phyloP scores from a whole-genome alignment of 352 stramenopile genomes.

The Globisporangium heterothallicum region DNA sequence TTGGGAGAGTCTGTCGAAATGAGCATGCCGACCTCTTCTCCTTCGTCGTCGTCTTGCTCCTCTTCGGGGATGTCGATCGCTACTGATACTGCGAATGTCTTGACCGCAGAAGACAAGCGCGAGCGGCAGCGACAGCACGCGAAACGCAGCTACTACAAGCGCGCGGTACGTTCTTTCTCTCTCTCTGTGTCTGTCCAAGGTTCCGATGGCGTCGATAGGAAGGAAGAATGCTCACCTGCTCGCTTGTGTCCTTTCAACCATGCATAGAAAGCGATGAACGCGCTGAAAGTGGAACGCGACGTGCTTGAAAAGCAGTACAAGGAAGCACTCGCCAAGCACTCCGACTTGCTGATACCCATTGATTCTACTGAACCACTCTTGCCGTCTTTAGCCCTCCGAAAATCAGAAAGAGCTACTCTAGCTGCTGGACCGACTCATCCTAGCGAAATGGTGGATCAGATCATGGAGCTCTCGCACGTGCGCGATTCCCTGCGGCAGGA shows the following conservation, averaged over 20 bases:
- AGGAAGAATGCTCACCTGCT: too few species aligned
- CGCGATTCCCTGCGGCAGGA: constrained; percentile 38
- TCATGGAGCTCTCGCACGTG: constrained; percentile 9
- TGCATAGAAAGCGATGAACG: constrained; percentile 42
- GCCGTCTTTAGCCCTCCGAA: too few species aligned
- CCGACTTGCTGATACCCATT: constrained; percentile 17
- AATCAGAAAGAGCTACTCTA: too few species aligned
- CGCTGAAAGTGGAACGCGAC: constrained; percentile 38
- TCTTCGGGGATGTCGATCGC: neutral
- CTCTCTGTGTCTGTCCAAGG: too few species aligned
- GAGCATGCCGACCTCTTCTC: neutral
- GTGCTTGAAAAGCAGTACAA: constrained; percentile 36
- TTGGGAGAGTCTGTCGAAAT: too few species aligned
- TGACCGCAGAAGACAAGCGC: constrained; percentile 2
- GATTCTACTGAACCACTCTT: too few species aligned
- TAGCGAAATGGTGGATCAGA: constrained; percentile 11
- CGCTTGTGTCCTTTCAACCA: neutral
- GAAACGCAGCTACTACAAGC: constrained; percentile 76
- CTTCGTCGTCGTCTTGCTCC: neutral
- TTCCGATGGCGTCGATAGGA: too few species aligned
- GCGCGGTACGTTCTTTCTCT: constrained; percentile 31
- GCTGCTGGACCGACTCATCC: neutral
- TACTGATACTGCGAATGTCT: neutral
- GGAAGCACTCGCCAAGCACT: constrained; percentile 23
- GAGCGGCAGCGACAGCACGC: constrained; percentile 36